phyloP scores from a whole-genome alignment of 2,329 filamentous ascomycete species.

The Calonectria hongkongensis region DNA sequence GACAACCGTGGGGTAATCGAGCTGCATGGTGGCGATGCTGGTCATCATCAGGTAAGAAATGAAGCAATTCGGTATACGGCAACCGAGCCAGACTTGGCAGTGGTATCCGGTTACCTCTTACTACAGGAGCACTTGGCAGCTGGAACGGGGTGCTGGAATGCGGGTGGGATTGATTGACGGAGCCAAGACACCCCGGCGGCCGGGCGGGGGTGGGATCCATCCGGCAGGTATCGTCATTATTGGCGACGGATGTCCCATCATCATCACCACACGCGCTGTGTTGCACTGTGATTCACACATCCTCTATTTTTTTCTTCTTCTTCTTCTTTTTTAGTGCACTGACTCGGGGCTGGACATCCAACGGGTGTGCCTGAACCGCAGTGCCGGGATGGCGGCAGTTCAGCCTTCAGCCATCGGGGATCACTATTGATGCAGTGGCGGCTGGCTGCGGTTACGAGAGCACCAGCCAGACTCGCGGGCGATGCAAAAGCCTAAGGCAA shows the following conservation, averaged over 20 bases:
- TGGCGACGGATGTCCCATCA: slow-evolving; percentile 20
- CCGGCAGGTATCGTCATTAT: slow-evolving; percentile 29
- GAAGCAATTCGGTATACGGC: slow-evolving; percentile 28
- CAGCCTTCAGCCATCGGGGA: slow-evolving; percentile 23
- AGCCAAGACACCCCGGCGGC: slow-evolving; percentile 20
- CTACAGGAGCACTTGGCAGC: slow-evolving; percentile 36
- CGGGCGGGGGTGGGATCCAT: slow-evolving; percentile 30
- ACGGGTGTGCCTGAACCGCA: slow-evolving; percentile 30
- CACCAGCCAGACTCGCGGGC: not conserved
- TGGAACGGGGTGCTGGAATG: slow-evolving; percentile 45
- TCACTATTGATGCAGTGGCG: slow-evolving; percentile 26
- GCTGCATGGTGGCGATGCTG: slow-evolving; percentile 18
- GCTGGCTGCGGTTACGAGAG: not conserved
- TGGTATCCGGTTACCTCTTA: slow-evolving; percentile 39
- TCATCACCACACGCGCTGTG: slow-evolving; percentile 25
- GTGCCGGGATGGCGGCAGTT: slow-evolving; percentile 29
- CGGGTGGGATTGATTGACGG: slow-evolving; percentile 28
- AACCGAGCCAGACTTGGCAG: slow-evolving; percentile 22
- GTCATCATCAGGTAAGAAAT: slow-evolving; percentile 23
- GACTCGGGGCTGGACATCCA: not conserved
- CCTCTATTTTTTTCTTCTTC: not conserved
- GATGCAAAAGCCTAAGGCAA: slow-evolving; percentile 13
- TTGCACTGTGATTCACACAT: slow-evolving; percentile 15
- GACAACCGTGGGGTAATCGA: not conserved
- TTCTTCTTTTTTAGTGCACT: not conserved